Evolutionary conservation across 1,139 yeast genomes (phyloP), one percentile per base, ranked within the genome.

Genomic region (Suhomyces wounanorum): DNA sequence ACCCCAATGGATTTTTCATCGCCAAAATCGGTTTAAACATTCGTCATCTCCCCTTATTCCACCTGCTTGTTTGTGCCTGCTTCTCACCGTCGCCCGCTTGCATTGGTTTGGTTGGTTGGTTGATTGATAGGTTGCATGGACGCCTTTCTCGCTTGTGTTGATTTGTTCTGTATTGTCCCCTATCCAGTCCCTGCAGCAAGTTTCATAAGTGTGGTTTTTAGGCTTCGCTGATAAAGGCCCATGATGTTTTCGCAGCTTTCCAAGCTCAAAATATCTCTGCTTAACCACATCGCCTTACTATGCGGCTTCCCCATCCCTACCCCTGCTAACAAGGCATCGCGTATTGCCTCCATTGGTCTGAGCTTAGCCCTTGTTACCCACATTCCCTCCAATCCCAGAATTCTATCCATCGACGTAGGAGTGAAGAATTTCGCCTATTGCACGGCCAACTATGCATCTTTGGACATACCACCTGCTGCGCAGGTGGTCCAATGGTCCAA

Each of bases 341-440:
- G 73, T 41, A 62, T 70, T n/a, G 54, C 55, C 10, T 58, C 60
- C 23, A 59, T 73, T 13, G 42, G 60, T 10, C 51, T 63, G 14
- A 66, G 70, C 3, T 50, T 66, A 33, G 51, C 62, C 11, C 57
- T 66, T 40, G 42, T 47, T 21, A 44, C 26, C 8, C 41, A 42
- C n/a, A 38, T 49, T 14, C 56, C 53, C 13, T n/a, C 52, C 13
- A 55, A 52, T 31, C 56, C 67, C 40, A 57, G 58, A 37, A 51
- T 72, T 7, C 53, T 69, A 6, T 62, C 76, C 11, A 63, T 75
- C 11, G 80, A 75, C 54, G 65, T 75, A 13, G 80, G 80, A 6
- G 59, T 75, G 49, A 75, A 74, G 59, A 74, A 75, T 59, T 73
- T 75, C 51, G 67, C 77, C 3, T 74, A 67, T 54, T 75, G 79